Percentiles rank a stretch among this genome's conserved stretches.
phyloP scores from a whole-genome alignment of 495 filamentous ascomycete species.

The Neurospora africana region DNA sequence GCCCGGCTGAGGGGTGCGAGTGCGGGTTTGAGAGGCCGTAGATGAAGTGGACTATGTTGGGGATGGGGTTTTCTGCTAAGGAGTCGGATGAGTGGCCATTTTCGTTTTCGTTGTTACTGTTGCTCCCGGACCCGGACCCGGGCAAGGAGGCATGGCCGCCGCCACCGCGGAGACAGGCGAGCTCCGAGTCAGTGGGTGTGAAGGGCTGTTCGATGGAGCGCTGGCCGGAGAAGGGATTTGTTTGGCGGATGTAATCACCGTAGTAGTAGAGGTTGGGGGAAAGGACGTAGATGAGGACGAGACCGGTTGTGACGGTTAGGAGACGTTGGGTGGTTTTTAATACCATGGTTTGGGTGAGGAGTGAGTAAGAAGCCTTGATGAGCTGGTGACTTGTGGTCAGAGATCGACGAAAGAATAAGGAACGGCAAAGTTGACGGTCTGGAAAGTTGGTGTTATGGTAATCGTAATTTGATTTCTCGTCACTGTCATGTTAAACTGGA shows the following conservation, averaged over 20 bases:
- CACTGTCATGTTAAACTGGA: neutral
- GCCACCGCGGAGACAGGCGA: conserved; percentile 23
- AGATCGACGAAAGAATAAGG: neutral
- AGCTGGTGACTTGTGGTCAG: neutral
- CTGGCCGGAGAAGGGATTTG: conserved; percentile 30
- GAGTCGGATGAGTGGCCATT: neutral
- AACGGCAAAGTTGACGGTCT: neutral
- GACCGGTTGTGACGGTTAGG: conserved; percentile 14
- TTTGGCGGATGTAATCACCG: conserved; percentile 29
- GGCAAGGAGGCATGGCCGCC: conserved; percentile 8
- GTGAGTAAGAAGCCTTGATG: neutral
- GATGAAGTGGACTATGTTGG: conserved; percentile 38
- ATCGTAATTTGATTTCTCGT: neutral
- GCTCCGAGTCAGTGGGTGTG: conserved; percentile 23
- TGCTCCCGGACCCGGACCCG: neutral
- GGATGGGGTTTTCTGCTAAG: conserved; percentile 7
- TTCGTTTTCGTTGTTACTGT: neutral
- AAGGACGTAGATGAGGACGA: conserved; percentile 17
- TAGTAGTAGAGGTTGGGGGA: conserved; percentile 21
- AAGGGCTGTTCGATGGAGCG: conserved; percentile 30
- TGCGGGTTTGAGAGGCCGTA: conserved; percentile 33
- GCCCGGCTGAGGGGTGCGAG: conserved; percentile 23
- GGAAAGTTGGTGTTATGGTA: neutral
- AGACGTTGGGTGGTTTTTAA: conserved; percentile 2
- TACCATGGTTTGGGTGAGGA: neutral